Evolutionary conservation across 306 rosid species (phyloP).

Genomic region (Pterocarpus santalinus): DNA sequence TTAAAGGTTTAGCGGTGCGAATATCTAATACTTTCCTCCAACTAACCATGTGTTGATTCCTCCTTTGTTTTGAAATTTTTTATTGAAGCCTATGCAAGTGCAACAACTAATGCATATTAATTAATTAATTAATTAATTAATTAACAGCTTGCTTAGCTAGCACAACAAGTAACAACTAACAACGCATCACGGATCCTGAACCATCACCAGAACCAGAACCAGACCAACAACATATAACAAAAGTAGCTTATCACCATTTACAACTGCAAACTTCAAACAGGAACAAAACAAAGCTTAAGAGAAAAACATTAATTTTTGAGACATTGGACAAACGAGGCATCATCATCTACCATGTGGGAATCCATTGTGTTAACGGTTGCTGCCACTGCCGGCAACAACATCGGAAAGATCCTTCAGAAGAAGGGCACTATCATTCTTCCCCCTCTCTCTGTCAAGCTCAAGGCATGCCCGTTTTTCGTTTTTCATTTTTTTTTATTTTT

Average conservation of each 20-base stretch:
- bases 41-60: no score
- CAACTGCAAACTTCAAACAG: neutral
- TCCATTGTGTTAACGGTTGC: slow-evolving; percentile 81
- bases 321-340: neutral
- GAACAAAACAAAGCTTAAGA: neutral
- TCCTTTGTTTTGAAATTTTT: no score
- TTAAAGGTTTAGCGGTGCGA: no score
- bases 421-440: slow-evolving; percentile 98
- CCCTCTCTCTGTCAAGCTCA: slow-evolving; percentile 90
- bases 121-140: neutral
- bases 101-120: neutral
- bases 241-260: neutral
- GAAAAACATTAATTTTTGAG: neutral
- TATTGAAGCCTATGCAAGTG: no score
- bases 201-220: neutral
- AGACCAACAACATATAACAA: neutral
- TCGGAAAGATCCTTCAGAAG: slow-evolving; percentile 94
- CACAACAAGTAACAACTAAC: neutral
- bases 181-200: neutral
- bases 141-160: neutral
- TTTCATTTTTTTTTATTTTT: neutral
- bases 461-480: slow-evolving; percentile 51
- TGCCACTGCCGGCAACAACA: slow-evolving; percentile 98
- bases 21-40: no score
- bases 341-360: slow-evolving; percentile 77